Evolutionary conservation across 73 alveolate genomes (phyloP).

Genomic region (Paramecium sexaurelia): DNA sequence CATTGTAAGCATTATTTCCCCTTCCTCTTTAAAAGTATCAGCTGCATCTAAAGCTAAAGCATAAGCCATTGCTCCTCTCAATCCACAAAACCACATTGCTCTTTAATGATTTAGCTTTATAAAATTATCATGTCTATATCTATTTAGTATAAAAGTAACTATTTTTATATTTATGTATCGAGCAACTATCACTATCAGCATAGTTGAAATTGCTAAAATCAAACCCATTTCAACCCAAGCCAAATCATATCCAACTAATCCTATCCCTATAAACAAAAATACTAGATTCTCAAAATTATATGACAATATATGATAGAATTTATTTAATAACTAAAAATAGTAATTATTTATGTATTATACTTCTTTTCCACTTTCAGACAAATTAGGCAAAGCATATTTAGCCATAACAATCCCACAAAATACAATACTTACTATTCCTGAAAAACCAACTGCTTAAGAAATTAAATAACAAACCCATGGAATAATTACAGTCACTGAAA

Average conservation of each 20-base stretch:
- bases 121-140: slow-evolving; percentile 60
- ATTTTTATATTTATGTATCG: slow-evolving; percentile 73
- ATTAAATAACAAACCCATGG: slow-evolving; percentile 91
- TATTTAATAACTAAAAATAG: slow-evolving; percentile 68
- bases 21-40: slow-evolving; percentile 67
- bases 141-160: slow-evolving; percentile 71
- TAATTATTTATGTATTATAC: not conserved
- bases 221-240: slow-evolving; percentile 75
- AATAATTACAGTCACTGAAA: slow-evolving; percentile 79
- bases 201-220: slow-evolving; percentile 54
- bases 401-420: slow-evolving; percentile 89
- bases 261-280: slow-evolving; percentile 88
- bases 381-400: slow-evolving; percentile 85
- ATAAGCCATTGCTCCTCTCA: slow-evolving; percentile 94
- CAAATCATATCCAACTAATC: slow-evolving; percentile 79
- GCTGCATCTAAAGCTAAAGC: slow-evolving; percentile 82
- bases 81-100: slow-evolving; percentile 84
- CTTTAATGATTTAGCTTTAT: slow-evolving; percentile 64
- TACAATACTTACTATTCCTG: slow-evolving; percentile 90
- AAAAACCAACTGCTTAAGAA: slow-evolving; percentile 80
- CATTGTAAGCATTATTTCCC: slow-evolving; percentile 73
- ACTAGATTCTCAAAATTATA: slow-evolving; percentile 84
- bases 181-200: slow-evolving; percentile 71
- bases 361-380: slow-evolving; percentile 72
- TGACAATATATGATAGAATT: slow-evolving; percentile 75